Conservation (phyloP, 768 basidiomycete genomes). For the Mycena vulgaris region DNA sequence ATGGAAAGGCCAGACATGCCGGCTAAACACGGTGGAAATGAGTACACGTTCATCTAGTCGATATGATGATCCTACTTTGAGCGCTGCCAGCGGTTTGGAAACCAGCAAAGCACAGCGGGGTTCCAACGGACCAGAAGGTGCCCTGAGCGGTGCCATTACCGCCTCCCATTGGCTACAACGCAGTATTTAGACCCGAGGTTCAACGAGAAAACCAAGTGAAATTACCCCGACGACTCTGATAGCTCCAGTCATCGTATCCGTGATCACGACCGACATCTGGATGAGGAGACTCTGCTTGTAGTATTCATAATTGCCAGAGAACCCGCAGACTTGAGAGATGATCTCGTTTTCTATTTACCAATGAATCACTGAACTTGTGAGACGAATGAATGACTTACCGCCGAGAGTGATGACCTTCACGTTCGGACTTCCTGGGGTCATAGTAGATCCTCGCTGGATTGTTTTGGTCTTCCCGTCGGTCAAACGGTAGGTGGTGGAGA, state of each 20-base stretch:
- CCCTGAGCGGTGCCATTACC: background rate
- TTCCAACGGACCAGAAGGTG: constrained; percentile 20
- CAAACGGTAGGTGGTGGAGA: constrained; percentile 25
- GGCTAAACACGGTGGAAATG: constrained; percentile 5
- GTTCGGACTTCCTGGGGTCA: background rate
- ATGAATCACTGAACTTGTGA: background rate
- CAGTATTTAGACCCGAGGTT: background rate
- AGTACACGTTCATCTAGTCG: background rate
- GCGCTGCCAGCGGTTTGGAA: constrained; percentile 14
- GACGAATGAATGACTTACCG: constrained; percentile 1
- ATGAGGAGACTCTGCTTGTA: constrained; percentile 21
- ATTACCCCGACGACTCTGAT: constrained; percentile 10
- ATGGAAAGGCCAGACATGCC: constrained; percentile 23
- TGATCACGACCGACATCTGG: constrained; percentile 6
- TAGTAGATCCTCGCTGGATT: constrained; percentile 9
- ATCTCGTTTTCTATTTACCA: constrained; percentile 12
- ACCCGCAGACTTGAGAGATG: constrained; percentile 22
- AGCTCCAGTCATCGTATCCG: background rate
- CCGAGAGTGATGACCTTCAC: background rate
- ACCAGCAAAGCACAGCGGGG: constrained; percentile 14
- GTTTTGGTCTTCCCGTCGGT: constrained; percentile 24
- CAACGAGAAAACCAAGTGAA: background rate
- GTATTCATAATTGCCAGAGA: constrained; percentile 6
- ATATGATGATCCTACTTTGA: background rate
- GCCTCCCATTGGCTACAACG: constrained; percentile 20